These are phyloP conservation scores for Yamadazyma sp. DNA, from an alignment of 805 yeast species.

Conservation along the genomic window DNA sequence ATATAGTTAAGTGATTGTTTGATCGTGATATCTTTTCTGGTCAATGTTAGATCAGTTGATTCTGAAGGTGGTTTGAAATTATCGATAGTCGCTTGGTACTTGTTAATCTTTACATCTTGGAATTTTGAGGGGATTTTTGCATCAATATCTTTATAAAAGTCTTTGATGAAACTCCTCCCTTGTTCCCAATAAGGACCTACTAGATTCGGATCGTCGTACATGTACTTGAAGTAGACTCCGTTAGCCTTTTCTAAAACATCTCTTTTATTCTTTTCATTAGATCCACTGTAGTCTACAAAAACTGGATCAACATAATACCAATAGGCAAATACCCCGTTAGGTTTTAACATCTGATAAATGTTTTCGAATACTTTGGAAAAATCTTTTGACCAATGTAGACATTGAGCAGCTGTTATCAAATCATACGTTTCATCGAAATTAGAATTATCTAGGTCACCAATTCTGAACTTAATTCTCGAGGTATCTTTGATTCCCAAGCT, in stretches of 20 bases:
- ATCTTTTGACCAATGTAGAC: conserved; percentile 41
- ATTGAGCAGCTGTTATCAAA: conserved; percentile 41
- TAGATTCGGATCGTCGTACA: conserved; percentile 39
- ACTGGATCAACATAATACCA: conserved; percentile 43
- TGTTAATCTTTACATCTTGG: conserved; percentile 30
- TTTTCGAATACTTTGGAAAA: conserved; percentile 29
- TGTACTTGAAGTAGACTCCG: conserved; percentile 32
- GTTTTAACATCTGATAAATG: conserved; percentile 32
- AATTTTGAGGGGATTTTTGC: conserved; percentile 44
- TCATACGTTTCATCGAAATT: conserved; percentile 20
- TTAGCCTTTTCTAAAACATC: conserved; percentile 18
- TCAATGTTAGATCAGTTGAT: conserved; percentile 23
- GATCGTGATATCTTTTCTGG: conserved; percentile 41
- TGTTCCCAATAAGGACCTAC: conserved; percentile 82
- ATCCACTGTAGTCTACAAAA: conserved; percentile 24
- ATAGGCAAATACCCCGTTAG: conserved; percentile 42
- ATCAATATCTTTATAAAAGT: conserved; percentile 39
- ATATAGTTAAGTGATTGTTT: conserved; percentile 50
- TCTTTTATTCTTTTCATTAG: conserved; percentile 10
- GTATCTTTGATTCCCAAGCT: conserved; percentile 22
- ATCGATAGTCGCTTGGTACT: conserved; percentile 20
- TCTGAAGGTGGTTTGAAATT: conserved; percentile 13
- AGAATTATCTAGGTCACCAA: conserved; percentile 32
- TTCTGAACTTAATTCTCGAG: conserved; percentile 26
- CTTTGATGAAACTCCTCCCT: conserved; percentile 58